Percentiles rank a stretch among this genome's conserved stretches.
These are phyloP conservation scores for Pyrenopolyporus hunteri DNA, from an alignment of 495 filamentous ascomycete species.

Conservation along the genomic window DNA sequence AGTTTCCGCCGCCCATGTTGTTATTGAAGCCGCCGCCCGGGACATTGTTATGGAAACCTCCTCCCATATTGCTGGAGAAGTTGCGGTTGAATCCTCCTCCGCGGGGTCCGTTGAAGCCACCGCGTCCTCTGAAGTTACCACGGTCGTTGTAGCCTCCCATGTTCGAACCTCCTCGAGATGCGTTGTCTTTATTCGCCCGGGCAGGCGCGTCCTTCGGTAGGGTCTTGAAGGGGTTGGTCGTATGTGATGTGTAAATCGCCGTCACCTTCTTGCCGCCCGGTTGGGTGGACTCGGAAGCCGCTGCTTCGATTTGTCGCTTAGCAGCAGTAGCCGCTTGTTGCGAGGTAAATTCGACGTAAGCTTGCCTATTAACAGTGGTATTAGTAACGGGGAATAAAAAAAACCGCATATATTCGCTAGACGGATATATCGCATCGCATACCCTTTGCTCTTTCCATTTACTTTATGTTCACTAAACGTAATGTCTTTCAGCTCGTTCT, in stretches of 20 bases:
- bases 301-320: conserved; percentile 79
- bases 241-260: conserved; percentile 76
- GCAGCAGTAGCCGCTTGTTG: conserved; percentile 84
- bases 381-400: conserved; percentile 7
- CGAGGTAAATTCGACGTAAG: conserved; percentile 83
- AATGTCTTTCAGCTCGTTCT: conserved; percentile 87
- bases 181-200: conserved; percentile 69
- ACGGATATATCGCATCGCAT: too few relatives aligned
- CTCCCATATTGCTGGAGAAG: conserved; percentile 14
- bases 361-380: conserved; percentile 68
- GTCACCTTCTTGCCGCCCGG: conserved; percentile 70
- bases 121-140: conserved; percentile 47
- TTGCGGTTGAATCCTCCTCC: conserved; percentile 33
- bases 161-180: conserved; percentile 55
- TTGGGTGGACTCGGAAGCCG: conserved; percentile 48
- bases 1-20: conserved; percentile 46
- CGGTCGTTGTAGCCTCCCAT: conserved; percentile 52
- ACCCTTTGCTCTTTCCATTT: conserved; percentile 98
- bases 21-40: conserved; percentile 38
- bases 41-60: conserved; percentile 34
- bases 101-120: conserved; percentile 37
- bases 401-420: not conserved
- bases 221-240: conserved; percentile 86
- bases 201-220: conserved; percentile 88
- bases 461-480: conserved; percentile 98